Base-by-base conservation (phyloP, 2,329 filamentous ascomycete species). In the Aureobasidium sp. region DNA sequence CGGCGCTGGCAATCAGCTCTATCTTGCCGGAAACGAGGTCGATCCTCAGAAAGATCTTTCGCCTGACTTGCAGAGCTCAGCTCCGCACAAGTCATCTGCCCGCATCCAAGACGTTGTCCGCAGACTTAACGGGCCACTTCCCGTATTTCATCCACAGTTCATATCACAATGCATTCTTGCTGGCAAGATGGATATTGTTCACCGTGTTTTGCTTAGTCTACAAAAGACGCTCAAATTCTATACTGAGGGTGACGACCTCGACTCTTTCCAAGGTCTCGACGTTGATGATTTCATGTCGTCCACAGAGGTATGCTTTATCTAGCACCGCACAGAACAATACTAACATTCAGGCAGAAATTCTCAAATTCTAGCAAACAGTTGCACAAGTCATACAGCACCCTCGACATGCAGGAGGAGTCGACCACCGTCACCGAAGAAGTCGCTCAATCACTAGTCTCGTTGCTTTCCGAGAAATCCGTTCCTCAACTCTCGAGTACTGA, bases 71-170 rank as follows among this genome's bases (percentile, higher is more conserved):
- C 78, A 81, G 34, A 76, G 80, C 44, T 77, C 80, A 2, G 75
- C 79, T 6, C 73, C 75, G 76, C 69, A 79, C 46, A 74, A 73
- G 12, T 79, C 79, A 5, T 79, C 78, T 1, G 82, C 85, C 71
- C 87, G 94, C 70, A 77, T 96, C 5, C 96, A 95, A 67, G 86
- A 92, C 42, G 83, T 91, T 9, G 89, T 95, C 12, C 88, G 89
- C 67, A 82, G 89, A 17, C 55, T 97, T 53, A 97, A 97, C 70
- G 90, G 91, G 0, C 89, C 92, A 2, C 78, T 97, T 7, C 91
- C 94, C 0, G 82, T 95, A 2, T 99, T 96, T 68, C 93, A 99
- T 69, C 94, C 94, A 0, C 91, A 96, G 69, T 90, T 96, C 63
- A 76, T 97, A 29, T 88, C 89, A 58, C 90, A 97, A 72, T 93